Evolutionary conservation across 305 asterid genomes (phyloP), one percentile per base, ranked within the genome.

Genomic region (Fraxinus sp.): DNA sequence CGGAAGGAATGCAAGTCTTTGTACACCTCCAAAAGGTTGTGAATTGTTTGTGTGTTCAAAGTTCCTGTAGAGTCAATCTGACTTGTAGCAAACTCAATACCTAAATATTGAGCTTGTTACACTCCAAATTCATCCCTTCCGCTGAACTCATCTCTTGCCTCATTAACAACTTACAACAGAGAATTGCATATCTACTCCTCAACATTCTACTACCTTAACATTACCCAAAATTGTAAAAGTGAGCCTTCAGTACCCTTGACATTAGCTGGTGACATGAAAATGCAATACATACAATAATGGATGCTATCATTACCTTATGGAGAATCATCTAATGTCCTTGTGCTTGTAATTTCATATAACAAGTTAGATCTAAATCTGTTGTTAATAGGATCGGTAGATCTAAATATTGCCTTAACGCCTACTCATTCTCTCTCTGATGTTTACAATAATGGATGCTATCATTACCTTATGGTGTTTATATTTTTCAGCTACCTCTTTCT

Each of bases 61-160:
- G 74, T 26, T 68, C 74, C 37, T 26, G 74, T 28, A 26, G 74
- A 68, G 74, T 68, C 36, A 68, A 68, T 68, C 74, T 28, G 74
- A 30, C 37, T 10, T 11, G 20, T 68, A 24, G 18, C 36, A 68
- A 68, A 68, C 18, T 28, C 37, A 28, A 68, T 68, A 28, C 33
- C 74, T 66, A 66, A 28, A 14, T 66, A 66, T 66, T 66, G 36
- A 68, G 76, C 26, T 30, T 71, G 76, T 71, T 32, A 71, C 76
- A 6, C 24, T 14, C 22, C 44, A 32, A 14, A 30, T 16, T 32
- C 44, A 32, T 32, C 44, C 10, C 41, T 71, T 71, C 41, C 24
- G 2, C 76, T 71, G 41, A 11, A 7, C 10, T 30, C 76, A 71
- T 71, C 22, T 68, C 35, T 66, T 66, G 37, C 20, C 74, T 28